These are phyloP conservation scores for Gnetum montanum DNA, from an alignment of 75 land plant genomes.

Conservation along the genomic window DNA sequence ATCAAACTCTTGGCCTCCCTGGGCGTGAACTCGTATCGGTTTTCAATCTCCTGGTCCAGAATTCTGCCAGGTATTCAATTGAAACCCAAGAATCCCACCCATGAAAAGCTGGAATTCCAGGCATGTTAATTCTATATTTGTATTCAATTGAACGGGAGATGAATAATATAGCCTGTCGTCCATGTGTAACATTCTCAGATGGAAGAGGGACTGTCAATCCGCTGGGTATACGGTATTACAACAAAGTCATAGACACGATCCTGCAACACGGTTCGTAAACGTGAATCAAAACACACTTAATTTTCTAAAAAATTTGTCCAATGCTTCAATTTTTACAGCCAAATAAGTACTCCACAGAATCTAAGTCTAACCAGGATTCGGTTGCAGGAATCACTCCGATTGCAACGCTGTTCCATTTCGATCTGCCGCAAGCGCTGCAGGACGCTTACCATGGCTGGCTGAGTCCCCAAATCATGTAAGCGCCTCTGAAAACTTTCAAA, in stretches of 20 bases:
- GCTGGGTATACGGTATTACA: constrained; percentile 39
- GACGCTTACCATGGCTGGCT: constrained; percentile 53
- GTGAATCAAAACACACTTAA: no score
- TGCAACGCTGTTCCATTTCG: constrained; percentile 43
- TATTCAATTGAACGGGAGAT: neutral
- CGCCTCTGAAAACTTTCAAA: neutral
- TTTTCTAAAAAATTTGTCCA: no score
- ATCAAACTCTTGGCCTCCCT: constrained; percentile 36
- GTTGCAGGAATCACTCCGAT: constrained; percentile 41
- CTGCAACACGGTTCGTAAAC: constrained; percentile 8
- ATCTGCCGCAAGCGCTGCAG: constrained; percentile 50
- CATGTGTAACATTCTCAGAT: constrained; percentile 13
- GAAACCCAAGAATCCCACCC: no score
- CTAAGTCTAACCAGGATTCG: no score
- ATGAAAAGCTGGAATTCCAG: no score
- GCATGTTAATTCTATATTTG: no score
- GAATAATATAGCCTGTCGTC: neutral
- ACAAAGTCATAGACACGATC: constrained; percentile 28
- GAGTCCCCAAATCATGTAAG: constrained; percentile 41
- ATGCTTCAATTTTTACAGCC: neutral
- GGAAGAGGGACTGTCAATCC: constrained; percentile 39
- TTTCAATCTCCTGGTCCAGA: constrained; percentile 56
- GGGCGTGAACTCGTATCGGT: constrained; percentile 42
- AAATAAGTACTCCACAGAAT: constrained; percentile 1
- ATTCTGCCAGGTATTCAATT: constrained; percentile 41